phyloP scores from a whole-genome alignment of 306 rosid genomes.

The Cyclanthera cordifolia region DNA sequence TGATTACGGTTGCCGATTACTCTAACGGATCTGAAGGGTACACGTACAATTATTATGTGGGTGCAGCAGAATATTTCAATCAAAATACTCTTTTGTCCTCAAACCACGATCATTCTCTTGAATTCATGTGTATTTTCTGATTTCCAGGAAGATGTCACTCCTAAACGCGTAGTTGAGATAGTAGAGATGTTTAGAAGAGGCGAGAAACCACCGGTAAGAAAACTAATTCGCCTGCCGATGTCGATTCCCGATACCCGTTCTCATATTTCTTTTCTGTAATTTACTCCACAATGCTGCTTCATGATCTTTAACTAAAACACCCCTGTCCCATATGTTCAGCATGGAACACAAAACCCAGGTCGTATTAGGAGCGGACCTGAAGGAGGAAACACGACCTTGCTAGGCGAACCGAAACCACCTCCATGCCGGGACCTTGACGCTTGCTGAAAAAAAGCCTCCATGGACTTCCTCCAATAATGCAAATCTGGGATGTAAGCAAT shows the following conservation, averaged over 20 bases:
- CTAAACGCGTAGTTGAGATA: constrained; percentile 63
- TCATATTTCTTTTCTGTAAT: neutral
- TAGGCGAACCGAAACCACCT: constrained; percentile 68
- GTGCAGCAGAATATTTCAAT: constrained; percentile 17
- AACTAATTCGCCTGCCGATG: neutral
- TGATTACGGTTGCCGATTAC: constrained; percentile 97
- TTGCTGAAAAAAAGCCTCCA: constrained; percentile 38
- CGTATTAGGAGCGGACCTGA: constrained; percentile 80
- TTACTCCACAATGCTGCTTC: neutral
- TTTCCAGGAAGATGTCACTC: constrained; percentile 93
- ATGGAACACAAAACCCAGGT: constrained; percentile 71
- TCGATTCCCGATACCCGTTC: constrained; percentile 1
- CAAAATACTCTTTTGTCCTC: neutral
- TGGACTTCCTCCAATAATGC: constrained; percentile 49
- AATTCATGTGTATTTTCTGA: constrained; percentile 12
- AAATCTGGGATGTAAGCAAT: constrained; percentile 35
- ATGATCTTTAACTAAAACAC: neutral
- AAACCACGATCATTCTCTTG: neutral
- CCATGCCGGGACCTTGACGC: constrained; percentile 92
- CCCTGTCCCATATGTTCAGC: constrained; percentile 31
- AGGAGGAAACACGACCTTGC: constrained; percentile 86
- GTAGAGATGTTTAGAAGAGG: constrained; percentile 77
- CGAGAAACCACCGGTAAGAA: constrained; percentile 78
- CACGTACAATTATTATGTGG: constrained; percentile 73
- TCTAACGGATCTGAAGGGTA: constrained; percentile 92